Base-by-base conservation (phyloP, 805 yeast species). In the Candida taoyuanica region DNA sequence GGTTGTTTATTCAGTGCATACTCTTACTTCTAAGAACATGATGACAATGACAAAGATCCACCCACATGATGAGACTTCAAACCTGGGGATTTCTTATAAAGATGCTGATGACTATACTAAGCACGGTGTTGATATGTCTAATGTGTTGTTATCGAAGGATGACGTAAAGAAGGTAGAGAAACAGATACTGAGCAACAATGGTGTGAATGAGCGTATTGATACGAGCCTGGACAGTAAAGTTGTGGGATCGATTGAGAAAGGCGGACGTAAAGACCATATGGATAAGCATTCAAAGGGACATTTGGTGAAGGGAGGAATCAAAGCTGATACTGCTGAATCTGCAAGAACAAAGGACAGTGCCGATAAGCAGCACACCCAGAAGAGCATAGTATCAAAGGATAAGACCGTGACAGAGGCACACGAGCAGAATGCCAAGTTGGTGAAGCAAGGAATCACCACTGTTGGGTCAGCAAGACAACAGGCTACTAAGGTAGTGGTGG, bases 151-250 rank as follows among this genome's bases (percentile, higher is more conserved):
- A 17, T 23, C 31, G 2, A 17, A 34, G 17, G 17, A 16, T 6
- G 16, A 7, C 9, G 33, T n/a, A 23, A 8, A 8, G 14, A 28
- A 13, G 7, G 29, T 14, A 23, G 9, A 7, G 16, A 11, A 16
- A 15, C 17, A 26, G 17, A 8, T 7, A 7, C 30, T 6, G 18
- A 18, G 14, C 18, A 34, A 34, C 31, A 20, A 31, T 17, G 46
- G 38, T 5, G 34, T 29, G 17, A 36, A 42, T 24, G 46, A 42
- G 29, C 24, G 25, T 5, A 47, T 47, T 27, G 50, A 48, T n/a
- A 31, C 36, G 4, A 33, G 36, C 2, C 33, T 49, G 26, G 53
- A 49, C 29, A 28, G 44, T 11, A 47, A 36, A 32, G 53, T 49
- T 21, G 40, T 47, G 3, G 48, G 44, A 9, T 30, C 47, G 5